phyloP scores from a whole-genome alignment of 805 yeast genomes.

The Spathaspora arborariae region DNA sequence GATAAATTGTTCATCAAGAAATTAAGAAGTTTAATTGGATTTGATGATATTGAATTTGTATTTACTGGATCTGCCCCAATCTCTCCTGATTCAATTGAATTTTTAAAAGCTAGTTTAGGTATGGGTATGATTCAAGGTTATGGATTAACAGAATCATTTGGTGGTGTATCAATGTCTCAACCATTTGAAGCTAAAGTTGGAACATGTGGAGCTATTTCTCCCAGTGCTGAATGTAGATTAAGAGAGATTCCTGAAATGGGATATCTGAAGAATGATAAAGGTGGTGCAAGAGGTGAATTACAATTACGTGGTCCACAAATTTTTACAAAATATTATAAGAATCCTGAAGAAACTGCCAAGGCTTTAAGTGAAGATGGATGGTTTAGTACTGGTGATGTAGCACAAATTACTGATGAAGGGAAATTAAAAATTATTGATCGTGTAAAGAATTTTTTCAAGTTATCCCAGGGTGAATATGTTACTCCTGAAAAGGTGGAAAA shows the following conservation, averaged over 20 bases:
- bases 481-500: constrained; percentile 77
- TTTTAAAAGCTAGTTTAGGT: constrained; percentile 57
- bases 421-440: constrained; percentile 64
- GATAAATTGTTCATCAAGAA: constrained; percentile 38
- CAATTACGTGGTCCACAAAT: constrained; percentile 56
- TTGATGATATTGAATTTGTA: constrained; percentile 21
- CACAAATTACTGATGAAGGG: constrained; percentile 31
- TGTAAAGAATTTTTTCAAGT: constrained; percentile 74
- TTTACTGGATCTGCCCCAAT: constrained; percentile 68
- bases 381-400: constrained; percentile 58
- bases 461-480: constrained; percentile 52
- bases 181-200: constrained; percentile 40
- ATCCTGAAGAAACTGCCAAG: constrained; percentile 44
- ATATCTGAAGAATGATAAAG: constrained; percentile 28
- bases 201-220: constrained; percentile 42
- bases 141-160: constrained; percentile 66
- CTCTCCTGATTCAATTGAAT: constrained; percentile 55
- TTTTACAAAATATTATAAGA: constrained; percentile 49
- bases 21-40: constrained; percentile 29
- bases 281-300: constrained; percentile 48
- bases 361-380: constrained; percentile 48
- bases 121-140: constrained; percentile 64
- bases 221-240: constrained; percentile 50
- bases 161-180: constrained; percentile 43
- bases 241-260: constrained; percentile 67